phyloP scores from a whole-genome alignment of 1,284 basidiomycete species.

The Ustilago vetiveriae region DNA sequence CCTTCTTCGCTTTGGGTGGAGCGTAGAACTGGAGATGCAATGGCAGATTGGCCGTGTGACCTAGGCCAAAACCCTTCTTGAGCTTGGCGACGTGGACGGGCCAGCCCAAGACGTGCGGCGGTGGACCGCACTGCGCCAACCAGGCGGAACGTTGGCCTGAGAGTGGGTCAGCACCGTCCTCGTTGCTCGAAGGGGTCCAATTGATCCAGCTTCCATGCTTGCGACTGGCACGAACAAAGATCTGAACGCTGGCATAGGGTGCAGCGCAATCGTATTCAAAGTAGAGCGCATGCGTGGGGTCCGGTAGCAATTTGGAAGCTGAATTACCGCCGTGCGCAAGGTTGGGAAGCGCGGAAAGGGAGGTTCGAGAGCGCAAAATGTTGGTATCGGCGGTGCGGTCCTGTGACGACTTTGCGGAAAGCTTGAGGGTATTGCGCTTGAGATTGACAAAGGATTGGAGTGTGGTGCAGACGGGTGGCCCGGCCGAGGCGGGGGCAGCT shows the following conservation, averaged over 20 bases:
- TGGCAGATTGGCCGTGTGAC: slow-evolving; percentile 37
- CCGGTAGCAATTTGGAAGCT: slow-evolving; percentile 13
- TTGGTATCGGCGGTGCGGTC: slow-evolving; percentile 18
- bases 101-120: slow-evolving; percentile 60
- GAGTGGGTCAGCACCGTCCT: slow-evolving; percentile 11
- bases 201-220: slow-evolving; percentile 62
- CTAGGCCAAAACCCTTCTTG: slow-evolving; percentile 45
- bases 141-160: slow-evolving; percentile 12
- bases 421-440: slow-evolving; percentile 59
- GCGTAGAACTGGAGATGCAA: slow-evolving; percentile 51
- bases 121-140: slow-evolving; percentile 47
- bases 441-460: slow-evolving; percentile 63
- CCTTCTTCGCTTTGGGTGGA: slow-evolving; percentile 41
- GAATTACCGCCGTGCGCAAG: slow-evolving; percentile 20
- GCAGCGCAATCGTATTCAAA: slow-evolving; percentile 63
- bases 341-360: slow-evolving; percentile 34
- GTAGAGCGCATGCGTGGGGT: slow-evolving; percentile 53
- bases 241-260: slow-evolving; percentile 54
- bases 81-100: slow-evolving; percentile 56
- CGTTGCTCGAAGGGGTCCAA: slow-evolving; percentile 15
- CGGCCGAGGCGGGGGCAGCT: slow-evolving; percentile 9
- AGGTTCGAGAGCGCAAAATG: slow-evolving; percentile 24
- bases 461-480: slow-evolving; percentile 55
- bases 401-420: slow-evolving; percentile 15
- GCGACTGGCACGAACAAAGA: slow-evolving; percentile 58